A percentile compares a stretch with the other conserved stretches of the same genome.
Conservation (phyloP, 768 basidiomycete species). For the Astraeus odoratus region DNA sequence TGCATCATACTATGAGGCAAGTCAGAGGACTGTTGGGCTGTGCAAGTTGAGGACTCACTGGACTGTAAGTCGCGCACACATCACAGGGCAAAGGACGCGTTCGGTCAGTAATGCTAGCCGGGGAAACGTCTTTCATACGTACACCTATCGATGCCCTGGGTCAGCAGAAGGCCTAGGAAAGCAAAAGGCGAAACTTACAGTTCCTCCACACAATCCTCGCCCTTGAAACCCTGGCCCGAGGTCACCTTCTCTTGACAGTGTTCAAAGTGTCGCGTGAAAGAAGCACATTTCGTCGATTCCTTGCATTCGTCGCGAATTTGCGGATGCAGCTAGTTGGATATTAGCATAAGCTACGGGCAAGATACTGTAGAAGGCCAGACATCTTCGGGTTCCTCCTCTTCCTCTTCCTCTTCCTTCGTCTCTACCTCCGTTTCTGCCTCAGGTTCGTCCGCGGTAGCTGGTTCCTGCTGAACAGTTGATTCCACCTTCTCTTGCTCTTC, state of each 20-base stretch:
- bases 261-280: constrained; percentile 74
- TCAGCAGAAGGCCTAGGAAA: constrained; percentile 2
- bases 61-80: constrained; percentile 38
- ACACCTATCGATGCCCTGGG: constrained; percentile 14
- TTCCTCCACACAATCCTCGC: constrained; percentile 92
- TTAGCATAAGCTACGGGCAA: neutral
- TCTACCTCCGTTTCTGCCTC: constrained; percentile 30
- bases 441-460: constrained; percentile 14
- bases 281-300: constrained; percentile 54
- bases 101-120: constrained; percentile 7
- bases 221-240: constrained; percentile 76
- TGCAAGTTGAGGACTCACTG: constrained; percentile 45
- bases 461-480: constrained; percentile 31
- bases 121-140: constrained; percentile 8
- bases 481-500: constrained; percentile 21
- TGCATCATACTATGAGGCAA: constrained; percentile 70
- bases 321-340: constrained; percentile 50
- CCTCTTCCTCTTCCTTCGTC: constrained; percentile 32
- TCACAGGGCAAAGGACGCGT: neutral
- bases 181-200: constrained; percentile 45
- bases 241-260: constrained; percentile 88
- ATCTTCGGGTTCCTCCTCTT: constrained; percentile 73
- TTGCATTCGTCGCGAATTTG: constrained; percentile 72
- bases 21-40: constrained; percentile 3
- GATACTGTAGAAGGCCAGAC: constrained; percentile 38